Base-by-base conservation (phyloP, 345 rosid species). In the Brassica cretica region DNA sequence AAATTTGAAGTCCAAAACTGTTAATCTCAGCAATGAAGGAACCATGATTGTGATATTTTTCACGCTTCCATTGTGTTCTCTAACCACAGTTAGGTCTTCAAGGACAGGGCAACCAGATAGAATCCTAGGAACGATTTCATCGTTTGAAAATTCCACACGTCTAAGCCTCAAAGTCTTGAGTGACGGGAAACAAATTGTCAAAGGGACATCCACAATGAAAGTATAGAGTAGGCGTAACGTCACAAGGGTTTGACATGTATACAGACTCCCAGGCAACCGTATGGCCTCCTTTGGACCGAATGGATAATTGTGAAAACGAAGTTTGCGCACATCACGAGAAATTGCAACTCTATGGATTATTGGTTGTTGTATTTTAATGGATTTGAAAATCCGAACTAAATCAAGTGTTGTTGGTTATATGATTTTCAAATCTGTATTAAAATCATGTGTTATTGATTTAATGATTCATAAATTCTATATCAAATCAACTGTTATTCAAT, bases 201-300 rank as follows among this genome's bases (percentile, higher is more conserved):
- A 62, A 62, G 66, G 66, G 6, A 29, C 66, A 29, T 62, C 66
- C 66, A 14, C 10, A 29, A 62, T 14, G 66, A 6, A 11, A 18
- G 66, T 8, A 2, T 6, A 0, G 1, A 2, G 0, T 29, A 62
- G 19, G 10, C 0, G 0, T 62, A 62, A 62, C 0, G 5, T 29
- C 66, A 29, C 66, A 14, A 29, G 66, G 39, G 66, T 29, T 29
- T 30, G 10, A 62, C 66, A 62, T 14, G 66, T 62, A 29, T n/a
- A 75, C 25, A 75, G 18, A 7, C 21, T 66, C 41, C 29, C 6
- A 56, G 73, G 78, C 9, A 75, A 75, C 61, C 10, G 6, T 25
- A 68, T 6, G 21, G 60, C 19, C 56, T 53, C 24, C 10, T 7
- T 15, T 2, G 1, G 3, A 4, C 4, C 32, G 11, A 4, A 2